phyloP scores from a whole-genome alignment of 495 filamentous ascomycete genomes.

The Lineolata rhizophorae region DNA sequence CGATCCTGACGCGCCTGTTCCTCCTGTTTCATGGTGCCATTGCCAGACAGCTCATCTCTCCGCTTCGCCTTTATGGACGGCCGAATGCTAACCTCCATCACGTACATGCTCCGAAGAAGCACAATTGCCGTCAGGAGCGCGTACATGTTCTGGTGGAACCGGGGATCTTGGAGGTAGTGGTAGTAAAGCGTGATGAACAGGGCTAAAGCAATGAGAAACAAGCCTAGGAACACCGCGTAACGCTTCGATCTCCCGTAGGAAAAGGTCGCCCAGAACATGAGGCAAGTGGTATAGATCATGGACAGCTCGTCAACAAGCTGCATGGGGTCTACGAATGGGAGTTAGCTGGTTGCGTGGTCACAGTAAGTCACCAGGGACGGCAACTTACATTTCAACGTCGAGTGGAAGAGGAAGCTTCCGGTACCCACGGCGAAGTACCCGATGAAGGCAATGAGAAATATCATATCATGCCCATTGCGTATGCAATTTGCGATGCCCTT shows the following conservation, averaged over 20 bases:
- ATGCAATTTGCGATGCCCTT: constrained; percentile 18
- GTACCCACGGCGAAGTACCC: constrained; percentile 20
- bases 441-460: constrained; percentile 20
- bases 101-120: constrained; percentile 61
- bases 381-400: constrained; percentile 20
- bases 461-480: constrained; percentile 16
- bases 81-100: constrained; percentile 68
- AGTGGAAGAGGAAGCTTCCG: constrained; percentile 21
- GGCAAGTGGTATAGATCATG: constrained; percentile 93
- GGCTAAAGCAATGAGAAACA: constrained; percentile 37
- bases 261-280: constrained; percentile 84
- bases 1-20: constrained; percentile 23
- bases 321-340: constrained; percentile 54
- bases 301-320: constrained; percentile 89
- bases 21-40: constrained; percentile 10
- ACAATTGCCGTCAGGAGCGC: constrained; percentile 58
- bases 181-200: constrained; percentile 82
- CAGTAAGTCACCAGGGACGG: neutral
- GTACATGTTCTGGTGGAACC: constrained; percentile 83
- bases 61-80: constrained; percentile 24
- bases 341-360: neutral
- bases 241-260: constrained; percentile 37
- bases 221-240: constrained; percentile 34
- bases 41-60: too few species aligned
- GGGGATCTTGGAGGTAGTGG: constrained; percentile 77